These are phyloP conservation scores for Penicillium thymicola DNA, from an alignment of 2,329 filamentous ascomycete species.

Conservation along the genomic window DNA sequence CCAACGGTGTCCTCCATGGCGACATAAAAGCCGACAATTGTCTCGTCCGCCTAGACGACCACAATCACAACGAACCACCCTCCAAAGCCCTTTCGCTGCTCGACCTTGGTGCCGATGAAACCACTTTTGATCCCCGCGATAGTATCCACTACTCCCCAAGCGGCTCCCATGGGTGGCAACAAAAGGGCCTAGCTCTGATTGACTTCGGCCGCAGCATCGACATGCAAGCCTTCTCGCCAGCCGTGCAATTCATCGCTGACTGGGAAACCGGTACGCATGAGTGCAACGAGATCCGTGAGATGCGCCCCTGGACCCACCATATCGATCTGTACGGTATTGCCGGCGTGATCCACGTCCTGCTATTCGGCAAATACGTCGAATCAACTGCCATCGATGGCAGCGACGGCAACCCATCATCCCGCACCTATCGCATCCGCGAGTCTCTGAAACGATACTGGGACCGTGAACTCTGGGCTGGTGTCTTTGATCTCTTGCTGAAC, in stretches of 20 bases:
- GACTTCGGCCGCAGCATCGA: slow-evolving; percentile 95
- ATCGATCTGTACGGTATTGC: slow-evolving; percentile 94
- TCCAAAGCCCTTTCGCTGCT: slow-evolving; percentile 29
- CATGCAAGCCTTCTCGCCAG: slow-evolving; percentile 74
- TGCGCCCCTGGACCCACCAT: slow-evolving; percentile 94
- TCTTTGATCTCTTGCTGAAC: slow-evolving; percentile 84
- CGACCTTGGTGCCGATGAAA: slow-evolving; percentile 24
- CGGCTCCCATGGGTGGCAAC: slow-evolving; percentile 73
- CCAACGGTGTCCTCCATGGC: slow-evolving; percentile 77
- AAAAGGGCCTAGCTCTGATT: slow-evolving; percentile 79
- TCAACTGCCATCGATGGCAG: slow-evolving; percentile 49
- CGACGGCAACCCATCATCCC: slow-evolving; percentile 3
- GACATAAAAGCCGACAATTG: slow-evolving; percentile 97
- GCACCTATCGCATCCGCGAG: slow-evolving; percentile 77
- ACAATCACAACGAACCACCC: slow-evolving; percentile 26
- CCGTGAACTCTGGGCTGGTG: slow-evolving; percentile 79
- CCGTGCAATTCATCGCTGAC: slow-evolving; percentile 87
- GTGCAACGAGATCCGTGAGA: slow-evolving; percentile 92
- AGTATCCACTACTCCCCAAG: slow-evolving; percentile 63
- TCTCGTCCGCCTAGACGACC: slow-evolving; percentile 72
- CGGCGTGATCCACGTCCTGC: slow-evolving; percentile 78
- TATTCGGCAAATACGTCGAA: slow-evolving; percentile 95
- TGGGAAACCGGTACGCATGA: slow-evolving; percentile 87
- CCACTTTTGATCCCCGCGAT: slow-evolving; percentile 26
- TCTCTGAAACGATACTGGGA: slow-evolving; percentile 95